These are phyloP conservation scores for Ambrosia trifida DNA, from an alignment of 129 eudicot species.

Conservation along the genomic window DNA sequence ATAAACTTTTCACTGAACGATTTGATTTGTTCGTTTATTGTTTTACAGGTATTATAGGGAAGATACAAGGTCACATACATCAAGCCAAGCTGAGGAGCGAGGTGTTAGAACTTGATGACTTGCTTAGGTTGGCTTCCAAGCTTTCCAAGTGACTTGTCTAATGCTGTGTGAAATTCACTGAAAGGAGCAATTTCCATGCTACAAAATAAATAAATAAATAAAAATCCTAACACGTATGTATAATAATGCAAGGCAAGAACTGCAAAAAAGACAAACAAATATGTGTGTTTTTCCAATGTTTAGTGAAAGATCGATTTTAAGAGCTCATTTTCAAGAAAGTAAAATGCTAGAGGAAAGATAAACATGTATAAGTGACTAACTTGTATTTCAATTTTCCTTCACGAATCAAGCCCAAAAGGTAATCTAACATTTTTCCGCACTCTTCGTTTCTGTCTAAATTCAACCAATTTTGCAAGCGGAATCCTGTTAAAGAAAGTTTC, in stretches of 20 bases:
- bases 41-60: background rate
- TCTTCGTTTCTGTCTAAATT: slow-evolving; percentile 57
- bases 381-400: slow-evolving; percentile 69
- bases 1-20: too few relatives aligned
- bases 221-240: too few relatives aligned
- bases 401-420: slow-evolving; percentile 64
- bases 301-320: too few relatives aligned
- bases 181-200: slow-evolving; percentile 81
- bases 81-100: too few relatives aligned
- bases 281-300: too few relatives aligned
- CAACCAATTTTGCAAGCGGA: slow-evolving; percentile 83
- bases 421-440: slow-evolving; percentile 66
- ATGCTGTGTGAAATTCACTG: slow-evolving; percentile 49
- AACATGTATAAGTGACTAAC: slow-evolving; percentile 40
- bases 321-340: too few relatives aligned
- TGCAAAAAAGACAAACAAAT: too few relatives aligned
- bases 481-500: slow-evolving; percentile 89
- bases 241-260: too few relatives aligned
- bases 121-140: slow-evolving; percentile 90
- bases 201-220: slow-evolving; percentile 29
- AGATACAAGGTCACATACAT: background rate
- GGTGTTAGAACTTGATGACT: slow-evolving; percentile 55
- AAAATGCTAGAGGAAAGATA: too few relatives aligned
- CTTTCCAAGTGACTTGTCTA: slow-evolving; percentile 92
- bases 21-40: too few relatives aligned